phyloP scores from a whole-genome alignment of 2,329 filamentous ascomycete species.

The Elsinoe arachidis region DNA sequence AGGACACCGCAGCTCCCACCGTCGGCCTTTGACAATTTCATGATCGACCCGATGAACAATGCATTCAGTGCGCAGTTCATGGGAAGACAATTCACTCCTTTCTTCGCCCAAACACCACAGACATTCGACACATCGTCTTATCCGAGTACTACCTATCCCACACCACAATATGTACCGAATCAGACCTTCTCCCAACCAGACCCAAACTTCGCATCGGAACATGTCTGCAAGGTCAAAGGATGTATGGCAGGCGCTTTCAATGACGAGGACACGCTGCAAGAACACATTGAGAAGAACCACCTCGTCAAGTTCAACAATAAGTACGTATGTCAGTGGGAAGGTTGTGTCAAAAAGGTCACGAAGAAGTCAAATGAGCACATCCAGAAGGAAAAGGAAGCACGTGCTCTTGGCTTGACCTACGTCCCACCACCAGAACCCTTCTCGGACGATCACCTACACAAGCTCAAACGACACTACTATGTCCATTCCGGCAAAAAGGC shows the following conservation, averaged over 20 bases:
- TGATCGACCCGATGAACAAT: neutral
- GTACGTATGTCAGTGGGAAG: slow-evolving; percentile 13
- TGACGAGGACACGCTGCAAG: slow-evolving; percentile 10
- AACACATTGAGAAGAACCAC: slow-evolving; percentile 10
- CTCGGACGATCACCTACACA: slow-evolving; percentile 12
- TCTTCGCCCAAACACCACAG: neutral
- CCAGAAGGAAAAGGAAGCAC: slow-evolving; percentile 12
- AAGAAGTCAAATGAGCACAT: slow-evolving; percentile 14
- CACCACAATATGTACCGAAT: neutral
- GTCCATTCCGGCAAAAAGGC: slow-evolving; percentile 13
- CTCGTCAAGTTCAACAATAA: slow-evolving; percentile 10
- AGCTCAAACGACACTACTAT: slow-evolving; percentile 13
- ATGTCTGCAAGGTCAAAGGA: slow-evolving; percentile 10
- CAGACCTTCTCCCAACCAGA: neutral
- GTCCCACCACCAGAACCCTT: slow-evolving; percentile 9
- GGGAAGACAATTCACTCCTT: neutral
- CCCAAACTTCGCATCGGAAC: neutral
- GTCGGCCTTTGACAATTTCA: neutral
- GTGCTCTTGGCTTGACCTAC: slow-evolving; percentile 6
- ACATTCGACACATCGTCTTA: neutral
- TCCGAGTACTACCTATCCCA: neutral
- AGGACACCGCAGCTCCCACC: slow-evolving; percentile 5
- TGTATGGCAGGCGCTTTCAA: slow-evolving; percentile 12
- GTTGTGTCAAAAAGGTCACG: slow-evolving; percentile 12
- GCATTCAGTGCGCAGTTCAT: slow-evolving; percentile 1